phyloP scores from a whole-genome alignment of 169 alveolate genomes.

The Plasmodium sp. region DNA sequence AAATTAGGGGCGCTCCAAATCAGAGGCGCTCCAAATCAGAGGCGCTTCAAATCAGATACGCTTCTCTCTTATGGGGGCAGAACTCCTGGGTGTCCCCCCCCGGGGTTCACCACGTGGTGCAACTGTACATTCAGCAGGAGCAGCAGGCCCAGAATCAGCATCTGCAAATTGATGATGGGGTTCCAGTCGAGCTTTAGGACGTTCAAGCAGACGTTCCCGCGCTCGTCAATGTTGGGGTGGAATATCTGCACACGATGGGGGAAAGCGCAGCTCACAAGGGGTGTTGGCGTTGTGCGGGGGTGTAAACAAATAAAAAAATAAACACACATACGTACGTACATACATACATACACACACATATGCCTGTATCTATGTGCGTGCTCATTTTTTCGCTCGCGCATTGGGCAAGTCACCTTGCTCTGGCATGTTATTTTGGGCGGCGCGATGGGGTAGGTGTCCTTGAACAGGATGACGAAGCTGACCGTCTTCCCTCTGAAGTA shows the following conservation, averaged over 20 bases:
- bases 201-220: conserved; percentile 68
- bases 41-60: too few species aligned
- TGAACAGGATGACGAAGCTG: conserved; percentile 26
- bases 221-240: conserved; percentile 70
- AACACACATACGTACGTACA: not conserved
- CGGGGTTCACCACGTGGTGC: not conserved
- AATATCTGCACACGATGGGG: conserved; percentile 19
- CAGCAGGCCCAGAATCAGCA: conserved; percentile 52
- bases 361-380: not conserved
- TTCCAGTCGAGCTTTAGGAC: conserved; percentile 69
- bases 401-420: conserved; percentile 21
- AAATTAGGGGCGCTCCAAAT: not conserved
- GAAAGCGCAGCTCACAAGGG: not conserved
- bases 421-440: conserved; percentile 66
- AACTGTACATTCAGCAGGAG: conserved; percentile 36
- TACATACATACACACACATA: not conserved
- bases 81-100: not conserved
- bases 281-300: too few species aligned
- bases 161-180: conserved; percentile 61
- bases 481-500: conserved; percentile 38
- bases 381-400: not conserved
- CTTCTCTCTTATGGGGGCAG: not conserved
- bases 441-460: conserved; percentile 62
- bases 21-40: not conserved
- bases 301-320: too few species aligned